phyloP scores from a whole-genome alignment of 75 land plant species.

The Isoetes taiwanensis region DNA sequence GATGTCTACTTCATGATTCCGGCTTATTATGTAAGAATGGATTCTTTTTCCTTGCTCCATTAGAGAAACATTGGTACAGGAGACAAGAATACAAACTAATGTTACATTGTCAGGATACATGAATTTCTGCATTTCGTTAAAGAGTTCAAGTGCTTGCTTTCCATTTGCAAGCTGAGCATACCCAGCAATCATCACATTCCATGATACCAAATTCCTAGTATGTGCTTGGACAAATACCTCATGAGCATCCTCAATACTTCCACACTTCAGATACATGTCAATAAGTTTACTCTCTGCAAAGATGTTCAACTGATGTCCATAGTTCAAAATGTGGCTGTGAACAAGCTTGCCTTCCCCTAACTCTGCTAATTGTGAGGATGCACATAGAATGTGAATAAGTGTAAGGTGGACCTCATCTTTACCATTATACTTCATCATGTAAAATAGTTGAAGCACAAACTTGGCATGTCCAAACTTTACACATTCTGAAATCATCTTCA shows the following conservation, averaged over 20 bases:
- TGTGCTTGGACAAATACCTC: background rate
- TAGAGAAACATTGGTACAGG: conserved; percentile 14
- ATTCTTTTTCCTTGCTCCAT: background rate
- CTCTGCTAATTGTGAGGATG: too few species aligned
- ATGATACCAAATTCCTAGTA: background rate
- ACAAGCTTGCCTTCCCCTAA: too few species aligned
- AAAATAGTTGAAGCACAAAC: too few species aligned
- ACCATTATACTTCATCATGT: too few species aligned
- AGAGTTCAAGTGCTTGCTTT: conserved; percentile 29
- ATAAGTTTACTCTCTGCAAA: background rate
- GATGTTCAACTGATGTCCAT: too few species aligned
- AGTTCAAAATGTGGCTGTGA: too few species aligned
- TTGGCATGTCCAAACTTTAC: too few species aligned
- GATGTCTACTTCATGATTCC: background rate
- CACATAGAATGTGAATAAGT: too few species aligned
- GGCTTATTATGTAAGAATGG: background rate
- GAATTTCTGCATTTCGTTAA: conserved; percentile 23
- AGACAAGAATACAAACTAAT: conserved; percentile 15
- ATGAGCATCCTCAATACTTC: background rate
- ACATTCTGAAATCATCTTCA: too few species aligned
- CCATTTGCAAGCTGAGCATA: background rate
- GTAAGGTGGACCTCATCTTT: too few species aligned
- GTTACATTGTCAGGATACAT: conserved; percentile 24
- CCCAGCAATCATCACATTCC: background rate
- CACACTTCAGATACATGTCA: conserved; percentile 1